A percentile compares a stretch with the other conserved stretches of the same genome.
phyloP scores from a whole-genome alignment of 1,139 yeast species.

The Arxiozyma slooffiae region DNA sequence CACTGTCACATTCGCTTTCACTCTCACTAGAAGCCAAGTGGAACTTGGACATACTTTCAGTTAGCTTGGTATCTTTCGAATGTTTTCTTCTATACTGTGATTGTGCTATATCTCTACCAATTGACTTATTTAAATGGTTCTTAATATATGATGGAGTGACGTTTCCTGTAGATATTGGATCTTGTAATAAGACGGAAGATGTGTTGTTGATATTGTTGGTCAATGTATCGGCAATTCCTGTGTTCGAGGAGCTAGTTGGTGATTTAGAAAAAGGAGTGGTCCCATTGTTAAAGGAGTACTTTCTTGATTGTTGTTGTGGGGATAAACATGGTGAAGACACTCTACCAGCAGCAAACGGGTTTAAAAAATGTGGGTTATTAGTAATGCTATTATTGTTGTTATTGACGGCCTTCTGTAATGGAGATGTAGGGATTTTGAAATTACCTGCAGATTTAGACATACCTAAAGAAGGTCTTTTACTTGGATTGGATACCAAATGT shows the following conservation, averaged over 20 bases:
- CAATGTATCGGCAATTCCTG: not conserved
- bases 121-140: slow-evolving; percentile 1
- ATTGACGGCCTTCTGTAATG: slow-evolving; percentile 18
- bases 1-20: slow-evolving; percentile 3
- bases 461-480: slow-evolving; percentile 48
- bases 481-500: slow-evolving; percentile 15
- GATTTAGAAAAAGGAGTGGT: slow-evolving; percentile 14
- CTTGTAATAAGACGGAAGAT: slow-evolving; percentile 3
- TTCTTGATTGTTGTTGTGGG: slow-evolving; percentile 12
- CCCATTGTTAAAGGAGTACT: slow-evolving; percentile 7
- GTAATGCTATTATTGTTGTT: not conserved
- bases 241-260: slow-evolving; percentile 6
- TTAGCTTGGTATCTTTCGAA: not conserved
- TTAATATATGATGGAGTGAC: not conserved
- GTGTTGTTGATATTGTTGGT: not conserved
- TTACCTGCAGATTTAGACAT: slow-evolving; percentile 14
- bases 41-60: not conserved
- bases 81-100: not conserved
- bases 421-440: slow-evolving; percentile 25
- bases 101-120: not conserved
- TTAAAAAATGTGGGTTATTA: slow-evolving; percentile 3
- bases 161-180: slow-evolving; percentile 4
- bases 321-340: slow-evolving; percentile 13
- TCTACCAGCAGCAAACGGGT: slow-evolving; percentile 7
- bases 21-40: slow-evolving; percentile 4